Base-by-base conservation (phyloP, 106 monocot species). In the Phalaenopsis equestris region DNA sequence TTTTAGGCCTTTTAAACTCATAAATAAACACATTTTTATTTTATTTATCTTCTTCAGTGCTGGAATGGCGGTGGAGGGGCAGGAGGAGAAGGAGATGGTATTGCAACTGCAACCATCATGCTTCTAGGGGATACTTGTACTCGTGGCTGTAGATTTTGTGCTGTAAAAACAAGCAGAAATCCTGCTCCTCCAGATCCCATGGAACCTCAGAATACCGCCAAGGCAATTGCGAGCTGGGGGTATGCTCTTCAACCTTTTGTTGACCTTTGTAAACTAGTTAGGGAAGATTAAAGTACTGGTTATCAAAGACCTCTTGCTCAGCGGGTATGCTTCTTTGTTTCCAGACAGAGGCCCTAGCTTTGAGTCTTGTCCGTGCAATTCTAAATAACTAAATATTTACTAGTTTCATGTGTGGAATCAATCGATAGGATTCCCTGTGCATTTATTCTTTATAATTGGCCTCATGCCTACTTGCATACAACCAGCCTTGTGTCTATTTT, bases 31-130 rank as follows among this genome's bases (percentile, higher is more conserved):
- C 42, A 45, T 43, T 23, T 0, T 67, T 70, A 70, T 70, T 37
- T 11, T 14, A 8, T 77, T 78, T 81, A 14, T 15, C 56, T 37
- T 58, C 70, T 84, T 38, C 36, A 95, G 95, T 92, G 98, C 72
- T 98, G 94, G 94, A 94, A 94, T 82, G 92, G 94, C 80, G 94
- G 94, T 30, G 92, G 92, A 86, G 94, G 96, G 77, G 94, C 87
- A 8, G 94, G 96, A 52, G 91, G 94, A 77, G 94, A 97, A 89
- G 94, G 90, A 47, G 98, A 94, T 79, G 98, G 91, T 42, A 94
- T 98, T 68, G 98, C 98, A 17, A 98, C 98, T 43, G 91, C 98
- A 41, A 98, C 98, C 7, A 98, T 98, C 75, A 98, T 98, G 98
- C 92, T 98, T 88, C 83, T 98, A 18, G 98, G 98, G 18, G 94